phyloP scores from a whole-genome alignment of 1,139 yeast genomes.

The Suhomyces yuchorum region DNA sequence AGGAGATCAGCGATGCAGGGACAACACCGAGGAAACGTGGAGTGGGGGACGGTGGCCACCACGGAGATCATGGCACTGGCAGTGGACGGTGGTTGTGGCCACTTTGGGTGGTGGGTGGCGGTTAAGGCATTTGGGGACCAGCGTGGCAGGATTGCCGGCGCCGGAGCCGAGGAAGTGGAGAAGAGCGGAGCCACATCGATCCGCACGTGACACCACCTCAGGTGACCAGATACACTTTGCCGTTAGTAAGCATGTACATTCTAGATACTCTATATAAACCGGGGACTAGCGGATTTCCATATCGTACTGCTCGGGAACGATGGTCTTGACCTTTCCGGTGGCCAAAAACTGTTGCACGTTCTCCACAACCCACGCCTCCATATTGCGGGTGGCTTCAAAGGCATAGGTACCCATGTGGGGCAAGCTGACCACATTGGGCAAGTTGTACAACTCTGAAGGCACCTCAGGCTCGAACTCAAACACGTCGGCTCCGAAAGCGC shows the following conservation, averaged over 20 bases:
- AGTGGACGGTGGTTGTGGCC: not conserved
- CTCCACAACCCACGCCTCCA: conserved; percentile 58
- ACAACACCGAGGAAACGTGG: not conserved
- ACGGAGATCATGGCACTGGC: not conserved
- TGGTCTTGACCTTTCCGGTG: conserved; percentile 62
- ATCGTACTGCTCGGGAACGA: conserved; percentile 65
- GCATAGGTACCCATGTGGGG: conserved; percentile 89
- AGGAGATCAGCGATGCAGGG: not conserved
- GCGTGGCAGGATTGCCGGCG: no score
- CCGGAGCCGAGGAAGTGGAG: not conserved
- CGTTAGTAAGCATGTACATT: not conserved
- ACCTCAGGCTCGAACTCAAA: conserved; percentile 81
- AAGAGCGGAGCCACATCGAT: not conserved
- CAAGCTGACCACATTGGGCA: conserved; percentile 62
- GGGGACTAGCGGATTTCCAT: conserved; percentile 1
- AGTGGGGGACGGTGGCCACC: not conserved
- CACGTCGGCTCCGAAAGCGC: conserved; percentile 80
- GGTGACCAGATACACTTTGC: not conserved
- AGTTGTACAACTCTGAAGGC: conserved; percentile 53
- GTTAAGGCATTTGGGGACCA: no score
- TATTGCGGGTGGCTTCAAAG: conserved; percentile 53
- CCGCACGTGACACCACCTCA: not conserved
- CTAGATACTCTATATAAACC: not conserved
- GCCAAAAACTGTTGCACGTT: conserved; percentile 46
- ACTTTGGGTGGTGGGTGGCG: not conserved